phyloP scores from a whole-genome alignment of 768 basidiomycete genomes.

The Rhizopogon rudus region DNA sequence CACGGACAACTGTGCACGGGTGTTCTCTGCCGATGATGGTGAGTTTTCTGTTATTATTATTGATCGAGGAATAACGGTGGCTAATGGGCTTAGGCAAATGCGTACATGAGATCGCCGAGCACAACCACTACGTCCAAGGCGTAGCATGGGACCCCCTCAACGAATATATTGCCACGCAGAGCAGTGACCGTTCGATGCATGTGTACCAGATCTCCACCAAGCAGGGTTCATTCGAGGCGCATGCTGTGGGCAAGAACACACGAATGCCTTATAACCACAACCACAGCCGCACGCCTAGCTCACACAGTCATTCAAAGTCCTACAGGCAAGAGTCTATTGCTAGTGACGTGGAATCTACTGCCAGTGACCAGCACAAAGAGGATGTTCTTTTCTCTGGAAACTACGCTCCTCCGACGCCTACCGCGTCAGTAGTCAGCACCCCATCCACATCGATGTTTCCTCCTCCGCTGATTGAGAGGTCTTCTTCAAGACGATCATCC shows the following conservation, averaged over 20 bases:
- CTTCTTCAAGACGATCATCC: constrained; percentile 59
- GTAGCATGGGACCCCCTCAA: constrained; percentile 99
- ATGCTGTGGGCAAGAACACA: constrained; percentile 86
- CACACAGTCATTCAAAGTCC: constrained; percentile 53
- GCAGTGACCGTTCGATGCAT: constrained; percentile 94
- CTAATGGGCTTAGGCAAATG: constrained; percentile 58
- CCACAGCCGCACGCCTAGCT: constrained; percentile 70
- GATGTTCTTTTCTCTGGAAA: constrained; percentile 23
- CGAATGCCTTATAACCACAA: constrained; percentile 54
- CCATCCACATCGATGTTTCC: constrained; percentile 48
- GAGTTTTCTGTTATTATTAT: constrained; percentile 14
- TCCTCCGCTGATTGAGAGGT: constrained; percentile 47
- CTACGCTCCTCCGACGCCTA: constrained; percentile 53
- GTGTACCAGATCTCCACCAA: constrained; percentile 81
- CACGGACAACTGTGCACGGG: constrained; percentile 90
- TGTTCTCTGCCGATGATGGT: constrained; percentile 77
- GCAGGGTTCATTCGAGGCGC: constrained; percentile 80
- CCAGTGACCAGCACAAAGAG: constrained; percentile 54
- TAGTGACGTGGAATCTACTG: constrained; percentile 69
- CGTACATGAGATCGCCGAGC: constrained; percentile 87
- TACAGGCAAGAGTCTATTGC: constrained; percentile 67
- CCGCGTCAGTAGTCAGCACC: constrained; percentile 63
- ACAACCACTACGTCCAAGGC: constrained; percentile 95
- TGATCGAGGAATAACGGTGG: background rate
- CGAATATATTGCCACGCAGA: constrained; percentile 96